Evolutionary conservation across 2,329 filamentous ascomycete genomes (phyloP).

Genomic region (Drechslerella dactyloides): DNA sequence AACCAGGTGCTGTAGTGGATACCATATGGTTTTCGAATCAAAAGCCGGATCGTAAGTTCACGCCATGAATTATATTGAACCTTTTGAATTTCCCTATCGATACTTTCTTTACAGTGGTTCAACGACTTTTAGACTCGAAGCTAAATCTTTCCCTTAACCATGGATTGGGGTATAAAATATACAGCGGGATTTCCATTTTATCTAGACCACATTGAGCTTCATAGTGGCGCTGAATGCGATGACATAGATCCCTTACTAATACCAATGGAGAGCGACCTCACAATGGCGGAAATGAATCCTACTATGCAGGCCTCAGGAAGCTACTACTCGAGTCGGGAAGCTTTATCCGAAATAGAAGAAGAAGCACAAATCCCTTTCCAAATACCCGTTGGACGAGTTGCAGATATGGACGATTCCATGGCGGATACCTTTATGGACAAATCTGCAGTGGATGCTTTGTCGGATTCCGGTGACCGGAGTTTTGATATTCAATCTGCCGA

Average conservation of each 20-base stretch:
- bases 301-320: not conserved
- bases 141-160: too few species aligned
- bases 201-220: constrained; percentile 19
- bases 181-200: constrained; percentile 14
- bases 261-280: constrained; percentile 6
- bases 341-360: not conserved
- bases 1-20: constrained; percentile 3
- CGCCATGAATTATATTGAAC: not conserved
- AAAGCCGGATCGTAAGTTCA: constrained; percentile 1
- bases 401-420: not conserved
- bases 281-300: constrained; percentile 10
- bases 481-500: not conserved
- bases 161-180: too few species aligned
- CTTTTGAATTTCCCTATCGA: too few species aligned
- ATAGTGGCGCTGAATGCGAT: constrained; percentile 1
- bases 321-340: not conserved
- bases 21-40: not conserved
- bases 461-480: not conserved
- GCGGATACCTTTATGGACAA: not conserved
- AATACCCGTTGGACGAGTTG: not conserved
- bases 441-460: not conserved
- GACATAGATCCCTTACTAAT: constrained; percentile 7
- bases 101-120: too few species aligned
- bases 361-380: not conserved
- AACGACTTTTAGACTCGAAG: too few species aligned